Base-by-base conservation (phyloP, 2,329 filamentous ascomycete genomes). In the Alternaria arbusti region DNA sequence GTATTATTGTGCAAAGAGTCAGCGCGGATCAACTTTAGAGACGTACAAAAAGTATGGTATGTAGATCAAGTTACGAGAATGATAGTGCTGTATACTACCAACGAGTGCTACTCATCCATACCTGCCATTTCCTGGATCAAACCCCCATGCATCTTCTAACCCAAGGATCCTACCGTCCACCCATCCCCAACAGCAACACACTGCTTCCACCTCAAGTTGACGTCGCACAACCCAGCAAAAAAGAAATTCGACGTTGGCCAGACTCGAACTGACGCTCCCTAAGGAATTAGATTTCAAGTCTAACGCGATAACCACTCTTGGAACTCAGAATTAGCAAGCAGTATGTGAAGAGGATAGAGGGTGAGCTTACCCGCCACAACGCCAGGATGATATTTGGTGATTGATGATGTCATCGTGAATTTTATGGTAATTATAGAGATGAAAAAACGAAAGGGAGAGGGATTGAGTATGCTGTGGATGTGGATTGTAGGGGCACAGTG, bases 1-100 rank as follows among this genome's bases (percentile, higher is more conserved):
- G 94, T 0, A 86, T 98, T 77, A 93, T 98, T 52, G 93, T 99
- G 58, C 94, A 98, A 82, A 89, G 89, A 72, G 86, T 95, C 7
- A 66, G 71, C 44, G 61, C 70, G 3, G 70, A 71, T 54, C 58
- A 74, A 20, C 55, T 78, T 10, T 78, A 63, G 61, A 28, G 5
- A 13, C n/a, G 13, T 9, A 12, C 9, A 4, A 36, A 32, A n/a
- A 36, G 7, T 4, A 43, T 58, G 56, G n/a, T 44, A 43, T 51
- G 45, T 57, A 57, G 8, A 5, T 9, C 23, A 17, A 57, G 51
- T 11, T 3, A n/a, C 6, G 45, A 13, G 50, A n/a, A 32, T 25
- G 1, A 32, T 9, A 1, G 8, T 32, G 3, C 1, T 32, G 10
- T 5, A 30, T 9, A 25, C 28, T 50, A 15, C 8, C 28, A 36